Percentiles rank a stretch among this genome's conserved stretches.
Evolutionary conservation across 139 green algal species (phyloP).

Genomic region (Pedinophyceae sp.): DNA sequence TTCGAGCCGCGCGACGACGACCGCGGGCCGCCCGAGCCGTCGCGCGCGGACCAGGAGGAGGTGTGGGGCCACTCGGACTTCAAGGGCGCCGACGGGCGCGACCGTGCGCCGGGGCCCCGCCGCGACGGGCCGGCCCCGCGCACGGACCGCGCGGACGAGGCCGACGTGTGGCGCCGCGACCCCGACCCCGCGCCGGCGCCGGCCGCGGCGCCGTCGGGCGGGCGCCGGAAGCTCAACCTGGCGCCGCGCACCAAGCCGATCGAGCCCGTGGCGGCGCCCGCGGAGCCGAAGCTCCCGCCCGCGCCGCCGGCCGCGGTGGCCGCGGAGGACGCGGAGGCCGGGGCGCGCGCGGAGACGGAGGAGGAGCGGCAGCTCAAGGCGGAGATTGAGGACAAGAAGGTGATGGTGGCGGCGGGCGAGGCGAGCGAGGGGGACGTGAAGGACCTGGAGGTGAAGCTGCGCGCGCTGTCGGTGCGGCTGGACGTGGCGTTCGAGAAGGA

Average conservation of each 20-base stretch:
- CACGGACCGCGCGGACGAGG: neutral
- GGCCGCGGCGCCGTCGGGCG: constrained; percentile 4
- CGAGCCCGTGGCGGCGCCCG: constrained; percentile 1
- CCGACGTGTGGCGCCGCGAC: neutral
- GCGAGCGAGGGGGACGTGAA: constrained; percentile 74
- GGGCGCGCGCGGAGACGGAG: constrained; percentile 9
- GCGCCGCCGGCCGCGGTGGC: constrained; percentile 28
- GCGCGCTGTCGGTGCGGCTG: constrained; percentile 44
- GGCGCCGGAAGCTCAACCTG: constrained; percentile 40
- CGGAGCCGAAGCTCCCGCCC: neutral
- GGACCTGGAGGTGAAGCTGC: constrained; percentile 50
- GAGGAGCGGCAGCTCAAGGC: constrained; percentile 4
- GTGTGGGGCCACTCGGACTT: constrained; percentile 13
- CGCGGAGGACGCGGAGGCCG: constrained; percentile 4
- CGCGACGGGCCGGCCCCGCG: neutral
- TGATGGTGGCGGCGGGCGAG: constrained; percentile 43
- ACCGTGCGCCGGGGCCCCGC: neutral
- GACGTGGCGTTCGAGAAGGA: constrained; percentile 42
- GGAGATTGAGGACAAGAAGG: constrained; percentile 10
- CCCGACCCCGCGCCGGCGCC: neutral
- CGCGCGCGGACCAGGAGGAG: constrained; percentile 20
- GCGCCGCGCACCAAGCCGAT: constrained; percentile 32
- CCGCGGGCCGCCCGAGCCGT: constrained; percentile 1
- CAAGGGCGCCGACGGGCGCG: neutral
- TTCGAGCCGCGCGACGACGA: constrained; percentile 17